phyloP scores from a whole-genome alignment of 2,329 filamentous ascomycete species.

The Pseudocercospora ulei region DNA sequence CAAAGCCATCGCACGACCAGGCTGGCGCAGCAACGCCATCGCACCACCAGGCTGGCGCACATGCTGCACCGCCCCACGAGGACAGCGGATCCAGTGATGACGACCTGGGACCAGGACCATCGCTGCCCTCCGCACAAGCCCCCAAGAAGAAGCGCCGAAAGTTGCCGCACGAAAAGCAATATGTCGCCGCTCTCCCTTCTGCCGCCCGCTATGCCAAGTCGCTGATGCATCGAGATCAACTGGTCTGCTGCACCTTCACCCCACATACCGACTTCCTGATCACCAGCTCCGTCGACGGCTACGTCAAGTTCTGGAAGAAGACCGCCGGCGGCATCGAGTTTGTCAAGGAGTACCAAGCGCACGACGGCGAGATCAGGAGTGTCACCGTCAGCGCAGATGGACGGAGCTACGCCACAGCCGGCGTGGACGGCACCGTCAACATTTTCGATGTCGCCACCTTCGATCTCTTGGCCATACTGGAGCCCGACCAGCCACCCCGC shows the following conservation, averaged over 20 bases:
- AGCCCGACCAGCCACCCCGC: conserved; percentile 63
- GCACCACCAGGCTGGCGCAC: too few species aligned
- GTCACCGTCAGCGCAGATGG: conserved; percentile 84
- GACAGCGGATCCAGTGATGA: conserved; percentile 53
- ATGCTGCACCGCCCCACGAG: too few species aligned
- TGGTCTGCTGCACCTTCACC: conserved; percentile 79
- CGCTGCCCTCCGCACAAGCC: conserved; percentile 67
- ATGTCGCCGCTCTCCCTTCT: conserved; percentile 76
- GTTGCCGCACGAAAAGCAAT: conserved; percentile 89
- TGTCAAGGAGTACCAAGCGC: conserved; percentile 93
- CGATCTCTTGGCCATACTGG: conserved; percentile 73
- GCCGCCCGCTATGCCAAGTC: conserved; percentile 83
- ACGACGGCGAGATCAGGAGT: conserved; percentile 71
- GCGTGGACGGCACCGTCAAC: conserved; percentile 67
- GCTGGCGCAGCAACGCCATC: too few species aligned
- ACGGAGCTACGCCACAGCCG: conserved; percentile 83
- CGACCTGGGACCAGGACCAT: conserved; percentile 86
- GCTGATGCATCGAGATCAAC: conserved; percentile 94
- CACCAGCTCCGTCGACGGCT: conserved; percentile 86
- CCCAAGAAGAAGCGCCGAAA: conserved; percentile 79
- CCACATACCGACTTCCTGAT: conserved; percentile 90
- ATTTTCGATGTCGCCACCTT: conserved; percentile 58
- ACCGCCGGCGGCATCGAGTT: conserved; percentile 77
- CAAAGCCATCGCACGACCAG: too few species aligned
- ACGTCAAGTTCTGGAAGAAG: conserved; percentile 99